These are phyloP conservation scores for Leccinum arenicola DNA, from an alignment of 768 basidiomycete genomes.

Conservation along the genomic window DNA sequence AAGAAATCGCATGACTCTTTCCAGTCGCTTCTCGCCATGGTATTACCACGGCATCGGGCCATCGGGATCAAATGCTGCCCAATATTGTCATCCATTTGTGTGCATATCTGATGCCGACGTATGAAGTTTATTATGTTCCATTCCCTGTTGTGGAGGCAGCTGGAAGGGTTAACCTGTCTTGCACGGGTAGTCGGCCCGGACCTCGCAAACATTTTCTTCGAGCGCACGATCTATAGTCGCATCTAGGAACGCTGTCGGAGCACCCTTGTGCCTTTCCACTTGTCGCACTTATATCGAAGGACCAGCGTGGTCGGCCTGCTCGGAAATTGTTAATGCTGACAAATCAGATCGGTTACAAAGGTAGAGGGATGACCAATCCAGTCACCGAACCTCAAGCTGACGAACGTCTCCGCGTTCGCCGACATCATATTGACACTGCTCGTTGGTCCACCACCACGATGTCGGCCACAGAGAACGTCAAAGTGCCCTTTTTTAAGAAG, in stretches of 20 bases:
- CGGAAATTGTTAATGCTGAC: constrained; percentile 1
- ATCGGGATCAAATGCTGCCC: constrained; percentile 1
- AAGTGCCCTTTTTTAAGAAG: constrained; percentile 89
- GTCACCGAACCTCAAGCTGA: background rate
- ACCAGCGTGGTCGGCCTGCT: too few relatives aligned
- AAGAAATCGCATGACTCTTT: constrained; percentile 7
- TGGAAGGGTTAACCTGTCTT: background rate
- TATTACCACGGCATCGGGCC: background rate
- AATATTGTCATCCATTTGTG: background rate
- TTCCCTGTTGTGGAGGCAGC: background rate
- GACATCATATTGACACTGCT: background rate
- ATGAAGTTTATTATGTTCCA: background rate
- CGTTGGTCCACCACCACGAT: constrained; percentile 19
- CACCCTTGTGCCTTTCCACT: background rate
- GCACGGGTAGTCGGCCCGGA: background rate
- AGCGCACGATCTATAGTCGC: background rate
- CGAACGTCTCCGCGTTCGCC: background rate
- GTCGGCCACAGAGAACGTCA: constrained; percentile 36
- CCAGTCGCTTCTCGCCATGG: background rate
- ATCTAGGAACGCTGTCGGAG: background rate
- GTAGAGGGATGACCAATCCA: constrained; percentile 18
- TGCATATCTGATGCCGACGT: background rate
- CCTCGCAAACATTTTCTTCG: background rate
- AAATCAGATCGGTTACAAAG: constrained; percentile 13
- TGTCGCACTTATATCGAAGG: background rate